phyloP scores from a whole-genome alignment of 495 filamentous ascomycete species.

The Trichoderma asperelloides region DNA sequence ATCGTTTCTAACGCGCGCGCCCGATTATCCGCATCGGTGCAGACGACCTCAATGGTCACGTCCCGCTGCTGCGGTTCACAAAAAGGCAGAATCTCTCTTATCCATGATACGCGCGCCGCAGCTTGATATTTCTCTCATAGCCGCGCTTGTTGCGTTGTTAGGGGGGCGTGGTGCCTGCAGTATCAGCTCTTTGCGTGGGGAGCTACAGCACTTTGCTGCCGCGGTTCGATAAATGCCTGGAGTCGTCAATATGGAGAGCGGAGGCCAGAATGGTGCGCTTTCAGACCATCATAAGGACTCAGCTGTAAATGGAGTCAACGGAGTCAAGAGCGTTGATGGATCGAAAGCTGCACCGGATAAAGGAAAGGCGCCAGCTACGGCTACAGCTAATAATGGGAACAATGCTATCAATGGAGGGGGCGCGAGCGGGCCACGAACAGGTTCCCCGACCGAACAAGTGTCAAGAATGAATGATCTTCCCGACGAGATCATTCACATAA shows the following conservation, averaged over 20 bases:
- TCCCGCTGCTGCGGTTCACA: neutral
- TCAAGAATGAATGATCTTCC: conserved; percentile 45
- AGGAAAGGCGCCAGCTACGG: conserved; percentile 13
- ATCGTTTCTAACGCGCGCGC: neutral
- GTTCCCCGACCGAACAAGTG: conserved; percentile 12
- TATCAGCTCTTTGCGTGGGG: neutral
- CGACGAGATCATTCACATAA: conserved; percentile 74
- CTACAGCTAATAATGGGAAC: conserved; percentile 1
- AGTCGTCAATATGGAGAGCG: conserved; percentile 45
- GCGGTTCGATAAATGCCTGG: conserved; percentile 27
- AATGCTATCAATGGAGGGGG: conserved; percentile 11
- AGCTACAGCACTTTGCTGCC: neutral
- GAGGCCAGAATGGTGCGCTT: conserved; percentile 32
- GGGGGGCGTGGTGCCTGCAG: neutral
- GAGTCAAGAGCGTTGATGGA: conserved; percentile 12
- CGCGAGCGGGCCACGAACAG: conserved; percentile 2
- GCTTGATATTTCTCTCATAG: neutral
- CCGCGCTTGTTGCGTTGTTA: neutral
- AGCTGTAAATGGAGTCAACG: conserved; percentile 32
- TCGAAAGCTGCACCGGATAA: conserved; percentile 15
- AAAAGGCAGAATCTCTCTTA: neutral
- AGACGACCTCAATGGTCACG: neutral
- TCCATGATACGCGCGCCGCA: conserved; percentile 2
- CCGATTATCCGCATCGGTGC: neutral
- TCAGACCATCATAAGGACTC: conserved; percentile 42